A percentile compares a stretch with the other conserved stretches of the same genome.
These are phyloP conservation scores for Syzygium aqueum DNA, from an alignment of 345 rosid genomes.

Conservation along the genomic window DNA sequence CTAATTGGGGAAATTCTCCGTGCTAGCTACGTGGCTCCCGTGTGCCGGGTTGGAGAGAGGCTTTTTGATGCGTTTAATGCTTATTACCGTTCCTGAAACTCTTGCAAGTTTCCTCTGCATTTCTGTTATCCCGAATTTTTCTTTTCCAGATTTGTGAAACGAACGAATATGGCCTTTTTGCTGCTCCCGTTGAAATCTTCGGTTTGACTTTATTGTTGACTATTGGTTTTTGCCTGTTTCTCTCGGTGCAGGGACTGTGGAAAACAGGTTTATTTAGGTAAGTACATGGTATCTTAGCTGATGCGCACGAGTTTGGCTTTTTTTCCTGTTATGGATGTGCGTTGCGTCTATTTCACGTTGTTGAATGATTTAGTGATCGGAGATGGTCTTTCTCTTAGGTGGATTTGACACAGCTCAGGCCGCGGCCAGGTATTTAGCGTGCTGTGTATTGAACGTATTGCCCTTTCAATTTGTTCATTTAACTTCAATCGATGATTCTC, in stretches of 20 bases:
- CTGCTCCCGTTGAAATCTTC: not conserved
- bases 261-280: constrained; percentile 94
- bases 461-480: not conserved
- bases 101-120: not conserved
- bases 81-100: not conserved
- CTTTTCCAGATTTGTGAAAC: not conserved
- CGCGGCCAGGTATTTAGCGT: constrained; percentile 69
- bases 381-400: constrained; percentile 34
- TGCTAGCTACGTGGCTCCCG: not conserved
- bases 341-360: not conserved
- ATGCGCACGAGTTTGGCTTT: not conserved
- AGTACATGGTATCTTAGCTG: constrained; percentile 5
- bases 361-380: not conserved
- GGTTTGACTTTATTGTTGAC: not conserved
- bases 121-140: not conserved
- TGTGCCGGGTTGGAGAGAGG: not conserved
- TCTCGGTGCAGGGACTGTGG: constrained; percentile 80
- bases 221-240: not conserved
- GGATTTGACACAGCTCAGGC: constrained; percentile 98
- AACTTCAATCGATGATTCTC: not conserved
- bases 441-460: not conserved
- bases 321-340: not conserved
- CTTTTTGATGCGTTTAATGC: not conserved
- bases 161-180: not conserved
- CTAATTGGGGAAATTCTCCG: not conserved